These are phyloP conservation scores for Botrytis paeoniae DNA, from an alignment of 2,329 filamentous ascomycete species.

Conservation along the genomic window DNA sequence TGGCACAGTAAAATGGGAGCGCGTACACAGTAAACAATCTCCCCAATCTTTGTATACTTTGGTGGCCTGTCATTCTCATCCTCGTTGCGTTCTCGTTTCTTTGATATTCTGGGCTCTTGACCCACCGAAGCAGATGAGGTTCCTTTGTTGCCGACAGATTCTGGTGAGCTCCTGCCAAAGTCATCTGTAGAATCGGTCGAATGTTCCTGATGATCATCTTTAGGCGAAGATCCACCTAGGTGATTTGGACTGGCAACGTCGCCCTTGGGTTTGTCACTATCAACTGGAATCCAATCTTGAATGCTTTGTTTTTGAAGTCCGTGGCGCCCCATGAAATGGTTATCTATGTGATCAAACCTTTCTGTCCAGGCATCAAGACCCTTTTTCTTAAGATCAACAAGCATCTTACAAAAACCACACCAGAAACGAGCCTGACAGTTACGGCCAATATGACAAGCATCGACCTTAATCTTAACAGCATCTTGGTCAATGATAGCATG, in stretches of 20 bases:
- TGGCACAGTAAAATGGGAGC: neutral
- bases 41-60: constrained; percentile 22
- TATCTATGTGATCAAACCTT: constrained; percentile 71
- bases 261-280: constrained; percentile 29
- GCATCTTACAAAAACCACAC: constrained; percentile 76
- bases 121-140: constrained; percentile 20
- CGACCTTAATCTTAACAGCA: constrained; percentile 44
- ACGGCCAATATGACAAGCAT: constrained; percentile 58
- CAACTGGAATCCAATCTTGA: constrained; percentile 50
- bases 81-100: constrained; percentile 20
- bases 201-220: constrained; percentile 1
- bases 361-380: constrained; percentile 57
- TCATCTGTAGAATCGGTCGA: constrained; percentile 11
- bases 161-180: constrained; percentile 14
- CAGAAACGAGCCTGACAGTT: constrained; percentile 69
- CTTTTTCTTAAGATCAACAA: constrained; percentile 47
- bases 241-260: constrained; percentile 14
- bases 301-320: constrained; percentile 44
- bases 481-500: constrained; percentile 36
- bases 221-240: constrained; percentile 8
- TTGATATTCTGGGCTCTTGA: constrained; percentile 13
- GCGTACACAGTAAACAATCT: constrained; percentile 30
- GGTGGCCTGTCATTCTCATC: constrained; percentile 14
- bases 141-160: constrained; percentile 10
- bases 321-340: constrained; percentile 59